A percentile compares a stretch with the other conserved stretches of the same genome.
Evolutionary conservation across 2,329 filamentous ascomycete species (phyloP).

Genomic region (Neoarthrinium moseri): DNA sequence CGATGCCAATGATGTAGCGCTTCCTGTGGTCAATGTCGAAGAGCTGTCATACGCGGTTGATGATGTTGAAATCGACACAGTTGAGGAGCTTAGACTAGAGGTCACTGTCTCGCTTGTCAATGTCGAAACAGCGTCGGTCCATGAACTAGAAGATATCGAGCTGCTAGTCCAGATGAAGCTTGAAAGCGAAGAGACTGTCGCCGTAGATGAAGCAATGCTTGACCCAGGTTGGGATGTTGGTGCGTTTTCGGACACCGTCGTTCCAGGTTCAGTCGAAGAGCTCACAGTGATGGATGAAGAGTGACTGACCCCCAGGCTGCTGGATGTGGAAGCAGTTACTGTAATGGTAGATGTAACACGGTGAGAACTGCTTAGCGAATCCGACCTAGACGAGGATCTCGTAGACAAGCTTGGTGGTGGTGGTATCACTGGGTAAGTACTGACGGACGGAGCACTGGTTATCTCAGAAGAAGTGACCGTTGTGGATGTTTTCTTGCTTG

Average conservation of each 20-base stretch:
- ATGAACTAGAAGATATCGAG: no score
- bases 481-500: slow-evolving; percentile 12
- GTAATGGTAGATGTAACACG: slow-evolving; percentile 1
- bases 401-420: neutral
- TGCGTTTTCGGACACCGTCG: neutral
- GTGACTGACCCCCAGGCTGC: neutral
- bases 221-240: neutral
- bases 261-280: neutral
- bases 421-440: neutral
- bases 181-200: no score
- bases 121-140: no score
- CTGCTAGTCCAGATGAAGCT: no score
- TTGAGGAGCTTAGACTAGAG: no score
- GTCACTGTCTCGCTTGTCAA: no score
- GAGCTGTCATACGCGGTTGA: no score
- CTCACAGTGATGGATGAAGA: neutral
- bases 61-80: no score
- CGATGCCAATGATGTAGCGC: no score
- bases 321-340: neutral
- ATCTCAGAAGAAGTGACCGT: neutral
- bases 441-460: neutral
- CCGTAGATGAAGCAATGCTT: no score
- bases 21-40: no score
- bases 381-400: neutral
- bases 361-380: no score